Evolutionary conservation across 2,329 filamentous ascomycete species (phyloP).

Genomic region (Dryadomyces quercus-mongolicae): DNA sequence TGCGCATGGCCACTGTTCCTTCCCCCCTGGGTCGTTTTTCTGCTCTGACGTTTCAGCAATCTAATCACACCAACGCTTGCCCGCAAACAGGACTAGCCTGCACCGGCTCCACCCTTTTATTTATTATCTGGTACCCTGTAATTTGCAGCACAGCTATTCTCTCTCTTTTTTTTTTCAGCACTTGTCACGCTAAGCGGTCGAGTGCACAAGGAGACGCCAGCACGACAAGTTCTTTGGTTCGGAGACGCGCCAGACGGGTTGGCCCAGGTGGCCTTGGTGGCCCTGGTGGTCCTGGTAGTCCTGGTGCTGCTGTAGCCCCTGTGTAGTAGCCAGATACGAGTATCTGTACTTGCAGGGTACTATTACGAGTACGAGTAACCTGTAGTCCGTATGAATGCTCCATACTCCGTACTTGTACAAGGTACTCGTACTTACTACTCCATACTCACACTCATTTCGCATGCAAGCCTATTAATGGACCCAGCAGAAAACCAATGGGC

Average conservation of each 20-base stretch:
- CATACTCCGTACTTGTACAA: not conserved
- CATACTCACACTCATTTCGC: not conserved
- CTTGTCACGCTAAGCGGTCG: too few species aligned
- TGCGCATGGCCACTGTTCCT: not conserved
- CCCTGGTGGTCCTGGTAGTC: too few species aligned
- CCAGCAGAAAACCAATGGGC: too few species aligned
- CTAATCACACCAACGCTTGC: slow-evolving; percentile 7
- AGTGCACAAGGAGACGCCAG: not conserved
- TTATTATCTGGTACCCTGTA: slow-evolving; percentile 1
- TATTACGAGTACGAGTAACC: too few species aligned
- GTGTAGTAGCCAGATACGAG: too few species aligned
- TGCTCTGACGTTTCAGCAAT: slow-evolving; percentile 9
- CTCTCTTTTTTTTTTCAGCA: not conserved
- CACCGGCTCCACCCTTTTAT: slow-evolving; percentile 7
- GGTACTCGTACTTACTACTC: not conserved
- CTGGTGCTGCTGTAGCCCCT: too few species aligned
- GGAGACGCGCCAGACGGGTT: not conserved
- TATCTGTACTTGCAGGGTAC: too few species aligned
- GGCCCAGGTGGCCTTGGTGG: too few species aligned
- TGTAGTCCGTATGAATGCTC: too few species aligned
- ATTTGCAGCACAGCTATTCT: not conserved
- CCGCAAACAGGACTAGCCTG: slow-evolving; percentile 1
- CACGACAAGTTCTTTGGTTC: too few species aligned
- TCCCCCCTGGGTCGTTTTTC: not conserved
- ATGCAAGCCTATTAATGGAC: too few species aligned